Conservation (phyloP, 2,329 filamentous ascomycete species). For the Calonectria pauciramosa region DNA sequence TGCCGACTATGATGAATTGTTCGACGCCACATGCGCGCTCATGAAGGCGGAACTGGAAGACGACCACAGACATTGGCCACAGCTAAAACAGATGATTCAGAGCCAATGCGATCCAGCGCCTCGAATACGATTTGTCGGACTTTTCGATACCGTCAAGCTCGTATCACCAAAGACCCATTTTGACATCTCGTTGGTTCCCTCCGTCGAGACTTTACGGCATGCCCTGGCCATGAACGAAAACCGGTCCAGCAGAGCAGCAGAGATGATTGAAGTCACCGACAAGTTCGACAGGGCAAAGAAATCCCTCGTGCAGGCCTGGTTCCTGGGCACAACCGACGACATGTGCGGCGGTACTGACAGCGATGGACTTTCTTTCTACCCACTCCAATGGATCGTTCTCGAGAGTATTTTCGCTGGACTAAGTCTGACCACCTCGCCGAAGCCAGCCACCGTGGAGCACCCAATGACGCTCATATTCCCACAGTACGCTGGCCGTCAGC, state of each 20-base stretch:
- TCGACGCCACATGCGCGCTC: slow-evolving; percentile 30
- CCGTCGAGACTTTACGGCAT: slow-evolving; percentile 38
- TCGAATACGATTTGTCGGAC: slow-evolving; percentile 40
- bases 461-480: slow-evolving; percentile 38
- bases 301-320: slow-evolving; percentile 42
- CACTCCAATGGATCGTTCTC: slow-evolving; percentile 42
- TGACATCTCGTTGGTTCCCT: slow-evolving; percentile 37
- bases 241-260: slow-evolving; percentile 20
- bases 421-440: not conserved
- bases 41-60: slow-evolving; percentile 41
- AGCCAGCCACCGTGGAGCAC: slow-evolving; percentile 19
- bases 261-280: slow-evolving; percentile 18
- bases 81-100: slow-evolving; percentile 26
- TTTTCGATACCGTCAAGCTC: slow-evolving; percentile 37
- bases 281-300: slow-evolving; percentile 25
- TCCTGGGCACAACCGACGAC: slow-evolving; percentile 41
- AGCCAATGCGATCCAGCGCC: slow-evolving; percentile 26
- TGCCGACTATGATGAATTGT: slow-evolving; percentile 36
- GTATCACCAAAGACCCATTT: slow-evolving; percentile 22
- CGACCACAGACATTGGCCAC: slow-evolving; percentile 33
- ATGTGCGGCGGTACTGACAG: slow-evolving; percentile 37
- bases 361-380: slow-evolving; percentile 41
- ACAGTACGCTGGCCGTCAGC: slow-evolving; percentile 40
- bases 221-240: slow-evolving; percentile 42
- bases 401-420: slow-evolving; percentile 39